Conservation (phyloP, 2,329 filamentous ascomycete species). For the Claviceps purpurea region DNA sequence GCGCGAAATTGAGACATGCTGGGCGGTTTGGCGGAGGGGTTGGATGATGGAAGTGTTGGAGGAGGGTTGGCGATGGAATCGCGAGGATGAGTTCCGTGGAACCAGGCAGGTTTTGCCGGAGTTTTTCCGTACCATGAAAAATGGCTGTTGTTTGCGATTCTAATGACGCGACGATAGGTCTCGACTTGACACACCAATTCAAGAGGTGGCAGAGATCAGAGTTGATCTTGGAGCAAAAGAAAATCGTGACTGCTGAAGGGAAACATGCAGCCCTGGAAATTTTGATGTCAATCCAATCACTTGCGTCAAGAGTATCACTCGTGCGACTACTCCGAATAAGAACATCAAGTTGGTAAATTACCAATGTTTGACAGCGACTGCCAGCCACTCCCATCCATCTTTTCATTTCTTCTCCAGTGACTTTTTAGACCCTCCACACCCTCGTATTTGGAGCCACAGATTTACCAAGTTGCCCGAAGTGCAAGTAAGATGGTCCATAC, state of each 20-base stretch:
- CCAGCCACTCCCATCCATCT: too few species aligned
- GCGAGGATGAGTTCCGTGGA: background rate
- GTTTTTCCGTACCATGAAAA: background rate
- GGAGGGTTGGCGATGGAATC: background rate
- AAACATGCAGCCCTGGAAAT: too few species aligned
- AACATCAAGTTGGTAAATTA: too few species aligned
- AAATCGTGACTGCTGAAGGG: too few species aligned
- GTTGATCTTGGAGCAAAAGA: too few species aligned
- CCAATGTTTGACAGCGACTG: background rate
- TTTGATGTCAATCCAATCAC: too few species aligned
- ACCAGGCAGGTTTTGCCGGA: background rate
- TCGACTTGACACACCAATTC: background rate
- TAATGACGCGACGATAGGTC: too few species aligned
- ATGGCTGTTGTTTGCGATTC: background rate
- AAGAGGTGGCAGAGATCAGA: background rate
- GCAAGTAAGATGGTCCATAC: background rate
- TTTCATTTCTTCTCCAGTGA: too few species aligned
- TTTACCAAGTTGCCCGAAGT: background rate
- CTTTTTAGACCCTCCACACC: background rate
- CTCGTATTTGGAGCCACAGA: background rate
- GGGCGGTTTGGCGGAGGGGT: slow-evolving; percentile 12
- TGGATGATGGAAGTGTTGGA: background rate
- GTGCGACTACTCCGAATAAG: too few species aligned
- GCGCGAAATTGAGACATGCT: slow-evolving; percentile 75
- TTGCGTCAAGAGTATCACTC: too few species aligned